These are phyloP conservation scores for Pythium inflatum DNA, from an alignment of 352 stramenopile species.

Conservation along the genomic window DNA sequence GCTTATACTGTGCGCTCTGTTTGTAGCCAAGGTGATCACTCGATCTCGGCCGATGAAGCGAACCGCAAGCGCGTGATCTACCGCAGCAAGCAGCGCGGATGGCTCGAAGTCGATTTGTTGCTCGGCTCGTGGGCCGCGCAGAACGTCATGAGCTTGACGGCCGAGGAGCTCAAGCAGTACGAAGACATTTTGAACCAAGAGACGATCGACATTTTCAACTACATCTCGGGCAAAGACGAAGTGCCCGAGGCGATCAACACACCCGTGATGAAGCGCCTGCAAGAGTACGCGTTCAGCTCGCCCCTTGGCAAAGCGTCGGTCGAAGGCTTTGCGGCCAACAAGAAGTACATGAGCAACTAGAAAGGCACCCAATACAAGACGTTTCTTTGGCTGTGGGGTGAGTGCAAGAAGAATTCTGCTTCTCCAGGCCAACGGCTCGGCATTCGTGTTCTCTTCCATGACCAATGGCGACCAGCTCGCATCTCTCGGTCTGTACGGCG, in stretches of 20 bases:
- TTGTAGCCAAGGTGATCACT: conserved; percentile 56
- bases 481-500: no score
- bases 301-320: conserved; percentile 90
- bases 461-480: no score
- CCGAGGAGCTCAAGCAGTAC: conserved; percentile 91
- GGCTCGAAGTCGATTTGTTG: conserved; percentile 96
- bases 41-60: conserved; percentile 59
- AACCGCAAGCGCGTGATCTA: conserved; percentile 95
- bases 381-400: no score
- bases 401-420: no score
- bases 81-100: conserved; percentile 95
- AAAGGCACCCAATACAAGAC: no score
- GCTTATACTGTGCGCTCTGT: background rate
- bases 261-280: conserved; percentile 91
- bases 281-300: conserved; percentile 89
- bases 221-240: conserved; percentile 90
- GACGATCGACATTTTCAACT: conserved; percentile 98
- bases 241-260: conserved; percentile 84
- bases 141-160: conserved; percentile 85
- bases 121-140: conserved; percentile 94
- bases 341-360: conserved; percentile 88
- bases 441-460: no score
- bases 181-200: conserved; percentile 97
- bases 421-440: no score
- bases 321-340: conserved; percentile 75